Conservation (phyloP, 305 asterid genomes). For the Solanum hybrid region DNA sequence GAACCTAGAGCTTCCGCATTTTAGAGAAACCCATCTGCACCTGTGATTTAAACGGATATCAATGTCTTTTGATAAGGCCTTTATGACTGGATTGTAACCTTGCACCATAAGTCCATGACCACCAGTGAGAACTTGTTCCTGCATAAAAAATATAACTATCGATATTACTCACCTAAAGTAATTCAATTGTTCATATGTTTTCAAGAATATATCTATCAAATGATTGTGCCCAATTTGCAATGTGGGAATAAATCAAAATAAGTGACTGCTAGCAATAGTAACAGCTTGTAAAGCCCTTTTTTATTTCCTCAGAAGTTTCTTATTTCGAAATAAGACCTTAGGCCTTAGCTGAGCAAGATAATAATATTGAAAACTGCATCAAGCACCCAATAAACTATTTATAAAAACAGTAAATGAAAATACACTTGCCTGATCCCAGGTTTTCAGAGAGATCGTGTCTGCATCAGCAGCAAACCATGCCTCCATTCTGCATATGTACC, state of each 20-base stretch:
- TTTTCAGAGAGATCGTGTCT: slow-evolving; percentile 82
- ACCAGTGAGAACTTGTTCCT: slow-evolving; percentile 95
- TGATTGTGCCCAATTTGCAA: neutral
- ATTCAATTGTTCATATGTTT: neutral
- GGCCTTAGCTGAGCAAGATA: neutral
- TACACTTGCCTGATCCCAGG: slow-evolving; percentile 85
- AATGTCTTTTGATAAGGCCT: slow-evolving; percentile 30
- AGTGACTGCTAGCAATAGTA: neutral
- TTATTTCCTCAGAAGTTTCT: neutral
- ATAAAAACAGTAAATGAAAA: neutral
- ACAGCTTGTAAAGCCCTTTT: neutral
- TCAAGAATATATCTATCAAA: neutral
- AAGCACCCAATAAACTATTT: neutral
- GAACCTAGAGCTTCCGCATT: neutral
- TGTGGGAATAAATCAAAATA: neutral
- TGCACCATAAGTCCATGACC: slow-evolving; percentile 99
- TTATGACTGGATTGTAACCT: slow-evolving; percentile 81
- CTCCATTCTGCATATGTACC: slow-evolving; percentile 98
- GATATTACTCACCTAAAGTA: neutral
- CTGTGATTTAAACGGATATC: slow-evolving; percentile 85
- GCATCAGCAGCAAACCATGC: slow-evolving; percentile 99
- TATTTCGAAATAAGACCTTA: neutral
- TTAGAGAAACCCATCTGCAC: slow-evolving; percentile 29
- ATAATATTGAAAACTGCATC: neutral
- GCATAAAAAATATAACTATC: slow-evolving; percentile 10